These are phyloP conservation scores for Puccinia triticina DNA, from an alignment of 1,284 basidiomycete species.

Conservation along the genomic window DNA sequence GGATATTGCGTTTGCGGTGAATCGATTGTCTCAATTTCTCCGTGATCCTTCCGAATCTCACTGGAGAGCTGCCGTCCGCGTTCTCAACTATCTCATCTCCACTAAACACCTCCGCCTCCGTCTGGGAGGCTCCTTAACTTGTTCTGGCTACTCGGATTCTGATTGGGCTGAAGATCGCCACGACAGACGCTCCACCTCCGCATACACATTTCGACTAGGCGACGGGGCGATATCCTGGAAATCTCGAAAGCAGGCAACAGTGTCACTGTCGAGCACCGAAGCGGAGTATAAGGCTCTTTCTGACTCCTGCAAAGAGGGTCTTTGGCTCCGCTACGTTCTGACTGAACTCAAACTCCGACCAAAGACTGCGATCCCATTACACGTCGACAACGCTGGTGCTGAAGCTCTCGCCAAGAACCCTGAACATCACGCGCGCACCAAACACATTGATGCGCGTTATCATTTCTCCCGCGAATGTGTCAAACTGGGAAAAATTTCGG, in stretches of 20 bases:
- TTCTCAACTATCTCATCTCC: neutral
- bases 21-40: neutral
- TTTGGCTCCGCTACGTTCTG: neutral
- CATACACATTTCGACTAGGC: neutral
- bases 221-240: neutral
- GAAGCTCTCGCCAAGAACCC: too few relatives aligned
- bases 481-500: neutral
- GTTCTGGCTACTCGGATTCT: neutral
- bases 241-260: neutral
- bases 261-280: neutral
- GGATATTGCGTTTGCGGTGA: neutral
- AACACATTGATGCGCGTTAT: neutral
- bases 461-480: neutral
- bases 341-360: neutral
- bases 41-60: neutral
- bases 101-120: neutral
- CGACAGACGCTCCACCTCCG: neutral
- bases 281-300: too few relatives aligned
- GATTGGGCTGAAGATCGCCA: slow-evolving; percentile 4
- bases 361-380: neutral
- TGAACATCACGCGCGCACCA: neutral
- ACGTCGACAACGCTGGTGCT: too few relatives aligned
- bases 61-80: neutral
- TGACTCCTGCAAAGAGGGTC: too few relatives aligned
- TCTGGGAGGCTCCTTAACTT: neutral